A percentile compares a stretch with the other conserved stretches of the same genome.
Evolutionary conservation across 768 basidiomycete species (phyloP).

Genomic region (Termitomyces heimii): DNA sequence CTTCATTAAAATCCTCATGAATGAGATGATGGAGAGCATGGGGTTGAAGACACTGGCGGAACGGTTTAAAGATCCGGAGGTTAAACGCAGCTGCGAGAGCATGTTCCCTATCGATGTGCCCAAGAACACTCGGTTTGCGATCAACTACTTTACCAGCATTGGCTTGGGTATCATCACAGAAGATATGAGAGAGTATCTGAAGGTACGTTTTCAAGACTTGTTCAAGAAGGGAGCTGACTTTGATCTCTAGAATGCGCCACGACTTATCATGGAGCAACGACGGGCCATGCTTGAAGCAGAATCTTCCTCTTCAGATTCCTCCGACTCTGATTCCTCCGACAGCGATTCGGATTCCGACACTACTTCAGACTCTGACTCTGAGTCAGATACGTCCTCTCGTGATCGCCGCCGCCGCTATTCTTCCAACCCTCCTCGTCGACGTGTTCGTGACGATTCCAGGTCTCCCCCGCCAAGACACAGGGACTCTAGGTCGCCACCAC

Average conservation of each 20-base stretch:
- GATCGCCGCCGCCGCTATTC: constrained; percentile 20
- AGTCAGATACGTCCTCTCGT: constrained; percentile 14
- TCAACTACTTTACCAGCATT: constrained; percentile 98
- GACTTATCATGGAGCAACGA: constrained; percentile 90
- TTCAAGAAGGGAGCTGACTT: neutral
- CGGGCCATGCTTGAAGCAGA: constrained; percentile 79
- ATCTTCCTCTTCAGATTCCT: constrained; percentile 30
- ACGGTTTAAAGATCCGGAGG: constrained; percentile 84
- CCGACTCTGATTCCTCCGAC: constrained; percentile 31
- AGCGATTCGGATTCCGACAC: constrained; percentile 20
- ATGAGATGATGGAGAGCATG: constrained; percentile 92
- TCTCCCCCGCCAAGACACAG: constrained; percentile 14
- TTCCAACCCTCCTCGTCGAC: constrained; percentile 21
- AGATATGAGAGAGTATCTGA: constrained; percentile 94
- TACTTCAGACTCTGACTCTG: constrained; percentile 14
- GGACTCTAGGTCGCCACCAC: constrained; percentile 3
- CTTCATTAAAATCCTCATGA: constrained; percentile 95
- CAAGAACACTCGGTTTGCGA: constrained; percentile 92
- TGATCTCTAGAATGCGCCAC: constrained; percentile 83
- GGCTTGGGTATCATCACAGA: constrained; percentile 89
- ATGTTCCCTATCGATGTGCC: constrained; percentile 98
- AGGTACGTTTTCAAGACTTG: constrained; percentile 44
- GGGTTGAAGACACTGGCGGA: constrained; percentile 83
- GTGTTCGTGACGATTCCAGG: constrained; percentile 12
- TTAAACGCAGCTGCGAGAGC: constrained; percentile 61